Evolutionary conservation across 2,329 filamentous ascomycete species (phyloP), one percentile per base, ranked within the genome.

Genomic region (Pyrenochaeta sp.): DNA sequence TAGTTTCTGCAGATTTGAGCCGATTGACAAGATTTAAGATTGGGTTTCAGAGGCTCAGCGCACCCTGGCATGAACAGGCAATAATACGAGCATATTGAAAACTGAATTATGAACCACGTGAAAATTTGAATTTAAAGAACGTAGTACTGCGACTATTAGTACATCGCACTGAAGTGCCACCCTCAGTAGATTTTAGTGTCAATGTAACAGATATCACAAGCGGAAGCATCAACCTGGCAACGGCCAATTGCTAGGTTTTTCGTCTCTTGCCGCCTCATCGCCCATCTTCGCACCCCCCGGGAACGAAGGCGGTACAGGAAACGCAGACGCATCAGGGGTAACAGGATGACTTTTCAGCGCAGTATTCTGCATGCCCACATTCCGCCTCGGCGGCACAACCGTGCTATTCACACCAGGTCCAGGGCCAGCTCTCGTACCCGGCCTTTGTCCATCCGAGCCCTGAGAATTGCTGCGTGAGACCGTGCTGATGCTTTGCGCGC

Each of bases 181-280:
- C n/a, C n/a, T n/a, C n/a, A n/a, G n/a, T n/a, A n/a, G n/a, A n/a
- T n/a, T n/a, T n/a, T n/a, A n/a, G n/a, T n/a, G n/a, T n/a, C n/a
- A n/a, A n/a, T n/a, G n/a, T n/a, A n/a, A n/a, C n/a, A n/a, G n/a
- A n/a, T n/a, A n/a, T n/a, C n/a, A n/a, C n/a, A n/a, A n/a, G n/a
- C n/a, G n/a, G n/a, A n/a, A n/a, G 26, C 29, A 23, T 42, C 28
- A 58, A 26, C 51, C 50, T 14, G 44, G 22, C 10, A 59, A 24
- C 29, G 55, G 53, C 55, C 55, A 59, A 39, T 53, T 59, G 17
- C 20, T 28, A 22, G 20, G 44, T 34, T 51, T 54, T 19, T 26
- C 35, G n/a, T 23, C 29, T 17, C 9, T 14, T 4, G 7, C 10
- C 28, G 6, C 11, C 6, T 15, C 8, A 19, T 15, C 28, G 15